A percentile compares a stretch with the other conserved stretches of the same genome.
phyloP scores from a whole-genome alignment of 2,329 filamentous ascomycete genomes.

The Beauveria rudraprayagi region DNA sequence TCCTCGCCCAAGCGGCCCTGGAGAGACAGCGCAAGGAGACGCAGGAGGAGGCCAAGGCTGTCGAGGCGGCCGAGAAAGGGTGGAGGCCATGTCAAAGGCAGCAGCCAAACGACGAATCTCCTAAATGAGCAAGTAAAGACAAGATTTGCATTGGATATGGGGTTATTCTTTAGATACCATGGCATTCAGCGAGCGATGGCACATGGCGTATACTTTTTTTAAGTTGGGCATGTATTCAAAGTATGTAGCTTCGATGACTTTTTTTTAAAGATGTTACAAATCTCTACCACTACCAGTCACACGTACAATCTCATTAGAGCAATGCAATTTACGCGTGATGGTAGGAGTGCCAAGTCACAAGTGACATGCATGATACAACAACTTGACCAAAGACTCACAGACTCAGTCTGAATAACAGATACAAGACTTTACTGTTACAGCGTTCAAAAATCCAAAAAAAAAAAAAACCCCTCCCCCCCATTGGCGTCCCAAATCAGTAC shows the following conservation, averaged over 20 bases:
- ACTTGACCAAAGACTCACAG: too few species aligned
- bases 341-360: too few species aligned
- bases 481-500: conserved; percentile 28
- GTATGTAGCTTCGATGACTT: too few species aligned
- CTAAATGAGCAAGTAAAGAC: background rate
- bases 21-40: conserved; percentile 28
- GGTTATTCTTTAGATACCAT: background rate
- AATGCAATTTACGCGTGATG: too few species aligned
- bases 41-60: conserved; percentile 24
- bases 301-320: too few species aligned
- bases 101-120: conserved; percentile 13
- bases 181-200: background rate
- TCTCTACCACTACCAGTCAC: too few species aligned
- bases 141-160: background rate
- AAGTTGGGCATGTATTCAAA: background rate
- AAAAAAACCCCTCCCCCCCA: background rate
- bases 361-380: too few species aligned
- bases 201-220: background rate
- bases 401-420: too few species aligned
- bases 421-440: too few species aligned
- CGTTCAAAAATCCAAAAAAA: too few species aligned
- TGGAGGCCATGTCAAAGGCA: conserved; percentile 22
- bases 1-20: conserved; percentile 50
- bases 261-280: too few species aligned
- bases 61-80: conserved; percentile 22